phyloP scores from a whole-genome alignment of 257 asterid genomes.

The Primulina eburnea region DNA sequence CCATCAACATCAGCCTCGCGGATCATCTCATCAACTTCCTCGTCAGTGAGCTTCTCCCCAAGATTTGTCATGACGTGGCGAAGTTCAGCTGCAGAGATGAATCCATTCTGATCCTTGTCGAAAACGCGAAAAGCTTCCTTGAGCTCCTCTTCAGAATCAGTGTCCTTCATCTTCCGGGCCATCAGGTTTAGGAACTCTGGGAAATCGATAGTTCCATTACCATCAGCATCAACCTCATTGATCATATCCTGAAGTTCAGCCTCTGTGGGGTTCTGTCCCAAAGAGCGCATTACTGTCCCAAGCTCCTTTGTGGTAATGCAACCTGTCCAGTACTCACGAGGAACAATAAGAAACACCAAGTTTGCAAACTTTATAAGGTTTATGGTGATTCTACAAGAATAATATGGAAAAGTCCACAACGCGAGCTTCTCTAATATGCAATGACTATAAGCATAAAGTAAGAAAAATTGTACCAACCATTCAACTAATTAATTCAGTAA shows the following conservation, averaged over 20 bases:
- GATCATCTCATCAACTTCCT: not conserved
- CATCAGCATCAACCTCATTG: not conserved
- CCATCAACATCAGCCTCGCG: not conserved
- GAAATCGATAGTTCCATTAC: not conserved
- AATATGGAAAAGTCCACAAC: no score
- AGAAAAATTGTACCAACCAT: not conserved
- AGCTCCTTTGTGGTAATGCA: not conserved
- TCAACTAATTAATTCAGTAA: not conserved
- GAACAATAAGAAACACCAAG: no score
- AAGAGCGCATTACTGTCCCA: not conserved
- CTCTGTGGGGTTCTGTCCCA: not conserved
- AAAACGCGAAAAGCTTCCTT: not conserved
- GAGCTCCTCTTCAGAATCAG: not conserved
- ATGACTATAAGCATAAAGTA: not conserved
- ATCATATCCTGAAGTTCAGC: not conserved
- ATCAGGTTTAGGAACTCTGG: not conserved
- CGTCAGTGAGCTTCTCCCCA: not conserved
- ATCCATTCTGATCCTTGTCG: not conserved
- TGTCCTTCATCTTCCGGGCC: constrained; percentile 1
- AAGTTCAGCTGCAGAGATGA: not conserved
- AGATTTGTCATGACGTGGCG: not conserved
- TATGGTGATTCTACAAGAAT: no score
- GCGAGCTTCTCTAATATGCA: not conserved
- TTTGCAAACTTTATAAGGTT: no score
- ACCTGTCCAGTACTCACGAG: not conserved